A percentile compares a stretch with the other conserved stretches of the same genome.
These are phyloP conservation scores for Colletotrichum sp. DNA, from an alignment of 2,329 filamentous ascomycete species.

Conservation along the genomic window DNA sequence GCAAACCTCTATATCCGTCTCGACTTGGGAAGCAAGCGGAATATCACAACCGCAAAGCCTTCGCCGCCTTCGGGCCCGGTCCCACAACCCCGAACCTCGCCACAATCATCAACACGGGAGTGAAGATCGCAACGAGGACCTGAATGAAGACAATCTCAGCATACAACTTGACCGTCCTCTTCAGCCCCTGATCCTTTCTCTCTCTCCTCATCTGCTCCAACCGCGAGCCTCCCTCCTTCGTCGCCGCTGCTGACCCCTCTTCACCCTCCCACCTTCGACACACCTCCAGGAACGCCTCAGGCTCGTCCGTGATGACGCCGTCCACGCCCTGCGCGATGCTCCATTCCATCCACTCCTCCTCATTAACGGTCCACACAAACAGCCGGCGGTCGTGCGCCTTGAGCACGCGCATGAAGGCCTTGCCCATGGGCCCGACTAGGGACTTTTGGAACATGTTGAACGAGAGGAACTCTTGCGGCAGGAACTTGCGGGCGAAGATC, in stretches of 20 bases:
- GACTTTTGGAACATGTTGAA: slow-evolving; percentile 79
- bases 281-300: slow-evolving; percentile 69
- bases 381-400: slow-evolving; percentile 56
- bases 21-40: neutral
- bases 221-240: neutral
- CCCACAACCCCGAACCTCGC: slow-evolving; percentile 12
- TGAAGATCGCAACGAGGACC: slow-evolving; percentile 1
- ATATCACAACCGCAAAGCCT: slow-evolving; percentile 7
- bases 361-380: slow-evolving; percentile 88
- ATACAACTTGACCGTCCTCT: neutral
- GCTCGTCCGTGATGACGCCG: slow-evolving; percentile 87
- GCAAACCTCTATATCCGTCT: fast-evolving
- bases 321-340: slow-evolving; percentile 70
- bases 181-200: neutral
- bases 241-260: neutral
- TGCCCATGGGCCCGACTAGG: slow-evolving; percentile 72
- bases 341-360: slow-evolving; percentile 82
- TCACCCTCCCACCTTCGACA: slow-evolving; percentile 34
- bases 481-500: slow-evolving; percentile 73
- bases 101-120: slow-evolving; percentile 11
- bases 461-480: slow-evolving; percentile 67
- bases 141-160: slow-evolving; percentile 6
- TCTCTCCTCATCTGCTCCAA: neutral
- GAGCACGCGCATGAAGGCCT: slow-evolving; percentile 68
- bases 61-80: slow-evolving; percentile 2